Percentiles rank a stretch among this genome's conserved stretches.
Evolutionary conservation across 139 green algal species (phyloP).

Genomic region (Chlamydomonas sphaeroides): DNA sequence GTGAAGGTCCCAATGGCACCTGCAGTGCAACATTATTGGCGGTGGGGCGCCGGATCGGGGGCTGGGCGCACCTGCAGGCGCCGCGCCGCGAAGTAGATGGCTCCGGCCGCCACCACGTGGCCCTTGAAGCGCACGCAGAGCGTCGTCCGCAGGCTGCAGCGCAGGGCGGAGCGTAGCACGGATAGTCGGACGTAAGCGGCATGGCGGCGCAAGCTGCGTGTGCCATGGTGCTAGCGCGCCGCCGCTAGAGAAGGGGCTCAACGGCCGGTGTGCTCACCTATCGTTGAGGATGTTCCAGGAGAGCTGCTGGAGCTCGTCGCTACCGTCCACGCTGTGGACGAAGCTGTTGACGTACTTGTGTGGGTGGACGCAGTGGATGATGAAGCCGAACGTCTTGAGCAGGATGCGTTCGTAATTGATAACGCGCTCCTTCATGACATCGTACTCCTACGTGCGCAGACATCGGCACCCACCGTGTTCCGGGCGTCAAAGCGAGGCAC

Average conservation of each 20-base stretch:
- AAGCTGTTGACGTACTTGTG: conserved; percentile 93
- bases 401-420: conserved; percentile 82
- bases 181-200: too few species aligned
- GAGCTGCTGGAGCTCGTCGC: conserved; percentile 64
- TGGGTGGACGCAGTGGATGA: conserved; percentile 90
- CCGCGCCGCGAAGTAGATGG: conserved; percentile 87
- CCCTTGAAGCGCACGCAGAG: conserved; percentile 89
- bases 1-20: too few species aligned
- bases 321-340: conserved; percentile 63
- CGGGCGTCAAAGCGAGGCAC: too few species aligned
- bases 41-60: too few species aligned
- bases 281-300: conserved; percentile 94
- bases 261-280: conserved; percentile 76
- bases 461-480: not conserved
- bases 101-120: conserved; percentile 86
- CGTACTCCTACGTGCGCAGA: conserved; percentile 65
- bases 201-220: too few species aligned
- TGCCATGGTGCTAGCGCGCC: too few species aligned
- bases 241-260: too few species aligned
- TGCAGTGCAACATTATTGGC: too few species aligned
- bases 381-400: conserved; percentile 79
- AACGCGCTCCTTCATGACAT: conserved; percentile 71
- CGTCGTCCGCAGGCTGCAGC: conserved; percentile 81
- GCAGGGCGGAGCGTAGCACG: too few species aligned
- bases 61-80: conserved; percentile 77